Evolutionary conservation across 192 early-diverging fungal species (phyloP).

Genomic region (Hyaloraphidium curvatum): DNA sequence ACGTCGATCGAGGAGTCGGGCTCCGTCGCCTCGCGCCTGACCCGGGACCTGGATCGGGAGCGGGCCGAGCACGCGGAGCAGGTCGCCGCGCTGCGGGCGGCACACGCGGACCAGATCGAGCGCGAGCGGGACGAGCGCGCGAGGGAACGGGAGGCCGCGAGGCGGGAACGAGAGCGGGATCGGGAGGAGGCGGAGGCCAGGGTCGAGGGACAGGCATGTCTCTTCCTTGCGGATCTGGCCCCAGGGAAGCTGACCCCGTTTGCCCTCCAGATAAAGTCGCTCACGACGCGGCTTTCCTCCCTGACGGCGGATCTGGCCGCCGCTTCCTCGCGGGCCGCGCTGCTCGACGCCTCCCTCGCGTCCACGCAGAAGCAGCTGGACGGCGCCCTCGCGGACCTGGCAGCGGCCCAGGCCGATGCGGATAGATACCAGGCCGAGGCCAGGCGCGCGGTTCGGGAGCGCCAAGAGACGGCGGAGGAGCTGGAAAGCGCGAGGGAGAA

Average conservation of each 20-base stretch:
- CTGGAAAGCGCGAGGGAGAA: slow-evolving; percentile 7
- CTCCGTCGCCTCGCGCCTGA: background rate
- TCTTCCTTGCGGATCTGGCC: background rate
- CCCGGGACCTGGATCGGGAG: slow-evolving; percentile 13
- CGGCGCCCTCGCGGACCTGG: slow-evolving; percentile 4
- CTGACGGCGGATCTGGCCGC: background rate
- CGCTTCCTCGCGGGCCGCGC: slow-evolving; percentile 9
- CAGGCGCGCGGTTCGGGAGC: slow-evolving; percentile 6
- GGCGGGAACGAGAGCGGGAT: slow-evolving; percentile 10
- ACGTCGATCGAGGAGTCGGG: slow-evolving; percentile 7
- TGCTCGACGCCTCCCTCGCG: slow-evolving; percentile 10
- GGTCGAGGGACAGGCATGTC: background rate
- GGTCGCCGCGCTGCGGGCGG: slow-evolving; percentile 9
- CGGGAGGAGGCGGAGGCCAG: background rate
- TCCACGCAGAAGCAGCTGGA: slow-evolving; percentile 6
- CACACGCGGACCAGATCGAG: slow-evolving; percentile 14
- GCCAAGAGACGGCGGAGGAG: slow-evolving; percentile 3
- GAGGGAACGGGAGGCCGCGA: slow-evolving; percentile 10
- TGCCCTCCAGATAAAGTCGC: background rate
- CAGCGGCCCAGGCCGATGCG: slow-evolving; percentile 6
- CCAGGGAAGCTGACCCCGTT: background rate
- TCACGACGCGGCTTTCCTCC: background rate
- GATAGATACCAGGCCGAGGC: slow-evolving; percentile 3
- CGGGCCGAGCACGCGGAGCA: slow-evolving; percentile 15
- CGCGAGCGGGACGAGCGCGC: slow-evolving; percentile 13